These are phyloP conservation scores for Erythrobasidium hasegawianum DNA, from an alignment of 1,284 basidiomycete species.

Conservation along the genomic window DNA sequence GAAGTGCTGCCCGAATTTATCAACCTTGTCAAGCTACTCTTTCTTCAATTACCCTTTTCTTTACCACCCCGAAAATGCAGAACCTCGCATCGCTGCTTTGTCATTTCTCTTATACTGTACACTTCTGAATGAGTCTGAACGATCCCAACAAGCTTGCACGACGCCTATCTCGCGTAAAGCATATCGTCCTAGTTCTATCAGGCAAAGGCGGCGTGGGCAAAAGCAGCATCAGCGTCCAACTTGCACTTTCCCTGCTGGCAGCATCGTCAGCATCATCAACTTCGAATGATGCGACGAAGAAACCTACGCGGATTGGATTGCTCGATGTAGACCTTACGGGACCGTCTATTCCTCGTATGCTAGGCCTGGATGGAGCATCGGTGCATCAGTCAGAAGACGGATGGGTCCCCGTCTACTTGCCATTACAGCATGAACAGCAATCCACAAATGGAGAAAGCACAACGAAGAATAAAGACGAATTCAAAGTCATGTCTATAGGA, in stretches of 20 bases:
- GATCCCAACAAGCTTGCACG: constrained; percentile 32
- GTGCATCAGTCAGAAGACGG: constrained; percentile 90
- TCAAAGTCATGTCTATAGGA: constrained; percentile 95
- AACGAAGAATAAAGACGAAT: constrained; percentile 49
- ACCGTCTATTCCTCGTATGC: constrained; percentile 94
- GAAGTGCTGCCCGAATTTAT: background rate
- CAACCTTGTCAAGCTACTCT: background rate
- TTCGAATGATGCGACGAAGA: background rate
- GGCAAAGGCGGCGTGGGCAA: constrained; percentile 99
- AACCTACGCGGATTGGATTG: constrained; percentile 67
- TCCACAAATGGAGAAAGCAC: too few relatives aligned
- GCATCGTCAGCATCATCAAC: background rate
- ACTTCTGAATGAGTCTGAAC: constrained; percentile 16
- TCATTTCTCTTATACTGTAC: too few relatives aligned
- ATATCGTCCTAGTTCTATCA: constrained; percentile 88
- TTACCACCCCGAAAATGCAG: too few relatives aligned
- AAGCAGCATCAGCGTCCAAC: constrained; percentile 87
- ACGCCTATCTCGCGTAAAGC: constrained; percentile 66
- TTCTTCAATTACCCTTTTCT: too few relatives aligned
- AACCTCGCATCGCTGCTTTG: too few relatives aligned
- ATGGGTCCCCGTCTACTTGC: constrained; percentile 89
- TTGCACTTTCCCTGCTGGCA: constrained; percentile 77
- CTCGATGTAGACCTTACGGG: constrained; percentile 96
- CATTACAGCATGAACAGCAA: constrained; percentile 18
- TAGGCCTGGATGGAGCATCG: constrained; percentile 79